Base-by-base conservation (phyloP, 495 filamentous ascomycete species). In the Penicillium malachiteum region DNA sequence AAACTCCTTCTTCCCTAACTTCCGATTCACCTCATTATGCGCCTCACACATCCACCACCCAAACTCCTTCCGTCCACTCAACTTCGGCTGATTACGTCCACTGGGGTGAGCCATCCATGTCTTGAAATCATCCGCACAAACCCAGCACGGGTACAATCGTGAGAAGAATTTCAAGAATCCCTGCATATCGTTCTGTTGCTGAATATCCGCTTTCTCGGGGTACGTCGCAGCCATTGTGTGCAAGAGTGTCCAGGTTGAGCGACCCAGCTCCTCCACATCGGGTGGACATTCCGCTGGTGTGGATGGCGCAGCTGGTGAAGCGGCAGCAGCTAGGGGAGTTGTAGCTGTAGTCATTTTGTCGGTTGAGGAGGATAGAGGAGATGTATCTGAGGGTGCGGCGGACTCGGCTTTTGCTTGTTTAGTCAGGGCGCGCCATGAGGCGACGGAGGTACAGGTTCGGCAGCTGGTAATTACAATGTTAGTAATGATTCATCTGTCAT, bases 11-110 rank as follows among this genome's bases (percentile, higher is more conserved):
- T 97, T 97, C 55, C 94, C 94, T 58, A 97, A 67, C 75, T 96
- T 97, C 47, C 81, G 76, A 80, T 98, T 98, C 18, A 98, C 94
- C 61, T 90, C 92, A 77, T 98, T 98, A 79, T 98, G 94, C 63
- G 94, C 94, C 71, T 93, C 88, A 65, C 94, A 98, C 80, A 97
- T 86, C 95, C 95, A 98, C 60, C 78, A 79, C 40, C 92, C 94
- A 64, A 98, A 91, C 64, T 89, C 89, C 34, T 82, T 79, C 41
- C 88, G 71, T 51, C 82, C 84, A 9, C 79, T 79, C 32, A 93
- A 75, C 64, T 81, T 71, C 51, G 91, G 84, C 68, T 86, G 80
- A 47, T 92, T 88, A 12, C 54, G 55, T 9, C 74, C 75, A 62
- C 77, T 76, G n/a, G 76, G 75, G 63, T 81, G 81, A 56, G 75